Conservation (phyloP, 441 rosid species). For the Caryocar brasiliense region DNA sequence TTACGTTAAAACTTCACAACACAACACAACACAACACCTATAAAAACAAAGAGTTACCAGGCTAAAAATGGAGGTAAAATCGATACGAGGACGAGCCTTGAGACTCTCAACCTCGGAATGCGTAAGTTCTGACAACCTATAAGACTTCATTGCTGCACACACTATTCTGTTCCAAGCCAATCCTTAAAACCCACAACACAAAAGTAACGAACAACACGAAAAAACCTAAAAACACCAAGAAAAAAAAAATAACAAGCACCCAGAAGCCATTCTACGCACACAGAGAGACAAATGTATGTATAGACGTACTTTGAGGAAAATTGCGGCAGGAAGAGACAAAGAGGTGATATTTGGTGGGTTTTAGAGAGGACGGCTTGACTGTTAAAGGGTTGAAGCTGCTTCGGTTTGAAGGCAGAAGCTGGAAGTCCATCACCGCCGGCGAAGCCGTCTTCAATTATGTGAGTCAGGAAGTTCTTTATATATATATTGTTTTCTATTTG, state of each 20-base stretch:
- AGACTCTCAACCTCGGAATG: conserved; percentile 43
- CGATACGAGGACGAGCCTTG: conserved; percentile 83
- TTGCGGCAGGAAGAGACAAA: too few species aligned
- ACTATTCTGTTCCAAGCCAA: conserved; percentile 12
- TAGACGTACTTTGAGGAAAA: not conserved
- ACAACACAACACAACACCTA: too few species aligned
- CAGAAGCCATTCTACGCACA: too few species aligned
- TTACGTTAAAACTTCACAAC: too few species aligned
- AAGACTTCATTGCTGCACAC: conserved; percentile 77
- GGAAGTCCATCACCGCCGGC: conserved; percentile 34
- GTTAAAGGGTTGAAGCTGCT: not conserved
- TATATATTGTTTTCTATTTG: too few species aligned
- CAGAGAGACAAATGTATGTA: not conserved
- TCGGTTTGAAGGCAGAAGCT: conserved; percentile 26
- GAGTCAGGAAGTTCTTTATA: too few species aligned
- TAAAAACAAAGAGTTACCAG: conserved; percentile 25
- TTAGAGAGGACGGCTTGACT: too few species aligned
- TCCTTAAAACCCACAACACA: conserved; percentile 20
- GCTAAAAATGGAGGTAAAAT: conserved; percentile 64
- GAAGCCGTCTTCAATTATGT: conserved; percentile 31
- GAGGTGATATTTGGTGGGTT: not conserved
- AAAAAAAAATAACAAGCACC: too few species aligned
- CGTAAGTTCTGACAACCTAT: conserved; percentile 56
- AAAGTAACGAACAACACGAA: not conserved
- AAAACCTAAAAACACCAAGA: too few species aligned